These are phyloP conservation scores for Lophium mytilinum DNA, from an alignment of 495 filamentous ascomycete genomes.

Conservation along the genomic window DNA sequence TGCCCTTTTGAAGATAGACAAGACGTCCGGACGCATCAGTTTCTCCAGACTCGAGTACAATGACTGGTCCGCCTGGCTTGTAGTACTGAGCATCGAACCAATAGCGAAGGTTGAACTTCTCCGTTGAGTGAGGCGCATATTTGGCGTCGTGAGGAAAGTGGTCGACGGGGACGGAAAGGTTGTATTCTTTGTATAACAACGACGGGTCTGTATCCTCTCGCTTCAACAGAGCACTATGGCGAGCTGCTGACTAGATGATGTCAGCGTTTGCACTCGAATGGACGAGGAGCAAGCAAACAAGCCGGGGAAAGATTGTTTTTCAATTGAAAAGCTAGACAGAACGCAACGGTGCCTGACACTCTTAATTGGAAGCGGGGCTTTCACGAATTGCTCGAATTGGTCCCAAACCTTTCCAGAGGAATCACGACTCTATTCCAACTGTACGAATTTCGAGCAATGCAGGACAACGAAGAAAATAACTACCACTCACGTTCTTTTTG, in stretches of 20 bases:
- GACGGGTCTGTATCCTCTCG: slow-evolving; percentile 36
- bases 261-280: neutral
- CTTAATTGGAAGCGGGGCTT: neutral
- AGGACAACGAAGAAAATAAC: neutral
- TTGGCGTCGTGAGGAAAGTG: slow-evolving; percentile 64
- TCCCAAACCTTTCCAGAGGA: neutral
- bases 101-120: slow-evolving; percentile 55
- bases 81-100: slow-evolving; percentile 65
- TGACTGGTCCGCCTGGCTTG: slow-evolving; percentile 60
- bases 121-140: slow-evolving; percentile 60
- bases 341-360: neutral
- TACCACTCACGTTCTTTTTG: slow-evolving; percentile 2
- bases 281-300: neutral
- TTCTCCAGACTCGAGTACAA: slow-evolving; percentile 62
- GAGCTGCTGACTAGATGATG: slow-evolving; percentile 1
- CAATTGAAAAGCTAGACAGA: neutral
- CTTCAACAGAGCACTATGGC: slow-evolving; percentile 1
- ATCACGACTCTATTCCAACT: neutral
- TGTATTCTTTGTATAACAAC: slow-evolving; percentile 48
- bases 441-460: neutral
- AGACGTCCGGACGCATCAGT: slow-evolving; percentile 48
- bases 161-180: slow-evolving; percentile 60
- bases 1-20: slow-evolving; percentile 60
- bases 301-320: no score
- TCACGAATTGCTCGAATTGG: neutral